Conservation (phyloP, 352 stramenopile genomes). For the Aphanomyces invadans region DNA sequence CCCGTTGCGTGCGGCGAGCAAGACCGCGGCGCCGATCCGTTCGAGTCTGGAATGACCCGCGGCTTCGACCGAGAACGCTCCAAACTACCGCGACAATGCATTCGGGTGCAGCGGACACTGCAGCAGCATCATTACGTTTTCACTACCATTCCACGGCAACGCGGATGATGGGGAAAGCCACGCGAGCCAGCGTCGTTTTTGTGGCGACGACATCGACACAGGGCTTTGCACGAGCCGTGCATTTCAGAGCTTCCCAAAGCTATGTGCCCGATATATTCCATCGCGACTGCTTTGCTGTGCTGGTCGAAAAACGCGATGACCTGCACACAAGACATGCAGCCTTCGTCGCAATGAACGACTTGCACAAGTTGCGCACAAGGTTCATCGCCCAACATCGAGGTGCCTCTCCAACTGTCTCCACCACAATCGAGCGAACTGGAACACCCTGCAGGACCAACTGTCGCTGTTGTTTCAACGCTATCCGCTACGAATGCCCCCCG, state of each 20-base stretch:
- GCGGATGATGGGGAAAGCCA: too few species aligned
- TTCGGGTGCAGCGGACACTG: too few species aligned
- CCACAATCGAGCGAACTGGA: background rate
- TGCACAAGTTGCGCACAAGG: background rate
- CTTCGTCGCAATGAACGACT: background rate
- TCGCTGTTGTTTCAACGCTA: conserved; percentile 3
- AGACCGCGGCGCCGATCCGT: background rate
- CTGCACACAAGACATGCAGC: background rate
- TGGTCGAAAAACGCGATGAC: background rate
- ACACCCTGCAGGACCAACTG: conserved; percentile 7
- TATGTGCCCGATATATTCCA: background rate
- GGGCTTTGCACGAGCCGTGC: background rate
- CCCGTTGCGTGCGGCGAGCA: background rate
- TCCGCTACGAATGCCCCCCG: background rate
- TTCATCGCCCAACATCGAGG: conserved; percentile 11
- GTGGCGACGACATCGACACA: background rate
- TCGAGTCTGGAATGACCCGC: background rate
- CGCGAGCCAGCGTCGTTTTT: too few species aligned
- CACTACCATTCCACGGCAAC: too few species aligned
- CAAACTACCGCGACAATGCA: too few species aligned
- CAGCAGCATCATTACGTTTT: too few species aligned
- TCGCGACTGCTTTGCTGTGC: background rate
- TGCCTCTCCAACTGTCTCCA: background rate
- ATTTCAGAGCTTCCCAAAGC: background rate
- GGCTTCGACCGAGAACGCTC: too few species aligned